Percentiles rank a stretch among this genome's conserved stretches.
Conservation (phyloP, 2,329 filamentous ascomycete genomes). For the Claviceps maximensis region DNA sequence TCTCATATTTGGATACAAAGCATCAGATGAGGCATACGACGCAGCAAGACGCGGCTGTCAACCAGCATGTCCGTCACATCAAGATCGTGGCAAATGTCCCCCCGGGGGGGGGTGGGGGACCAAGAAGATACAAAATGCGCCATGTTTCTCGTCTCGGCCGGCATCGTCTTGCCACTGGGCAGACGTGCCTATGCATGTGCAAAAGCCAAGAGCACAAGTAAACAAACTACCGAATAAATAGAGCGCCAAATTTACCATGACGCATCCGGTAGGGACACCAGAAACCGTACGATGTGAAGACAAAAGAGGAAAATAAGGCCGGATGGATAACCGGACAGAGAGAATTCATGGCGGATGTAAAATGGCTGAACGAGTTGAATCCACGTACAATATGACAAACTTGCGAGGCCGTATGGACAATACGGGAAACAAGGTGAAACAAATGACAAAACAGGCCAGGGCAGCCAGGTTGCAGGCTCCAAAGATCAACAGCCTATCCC, state of each 20-base stretch:
- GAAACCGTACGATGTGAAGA: not conserved
- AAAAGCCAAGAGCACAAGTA: not conserved
- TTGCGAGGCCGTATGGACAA: slow-evolving; percentile 74
- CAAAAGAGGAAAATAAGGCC: not conserved
- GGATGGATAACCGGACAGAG: not conserved
- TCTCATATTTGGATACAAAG: not conserved
- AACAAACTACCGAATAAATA: not conserved
- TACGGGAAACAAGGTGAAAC: slow-evolving; percentile 80
- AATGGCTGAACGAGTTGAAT: slow-evolving; percentile 9
- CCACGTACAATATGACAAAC: slow-evolving; percentile 90
- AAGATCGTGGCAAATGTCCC: not conserved
- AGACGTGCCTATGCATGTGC: no score
- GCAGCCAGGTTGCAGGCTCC: slow-evolving; percentile 81
- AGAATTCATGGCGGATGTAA: slow-evolving; percentile 3
- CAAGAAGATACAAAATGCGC: not conserved
- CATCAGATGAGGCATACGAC: not conserved
- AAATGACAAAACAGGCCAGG: slow-evolving; percentile 81
- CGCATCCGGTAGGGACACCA: not conserved
- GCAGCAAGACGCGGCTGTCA: not conserved
- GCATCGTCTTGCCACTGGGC: not conserved
- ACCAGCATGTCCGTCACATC: not conserved
- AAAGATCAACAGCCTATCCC: slow-evolving; percentile 91
- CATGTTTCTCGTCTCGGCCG: not conserved
- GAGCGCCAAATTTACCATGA: not conserved
- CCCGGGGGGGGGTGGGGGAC: not conserved